phyloP scores from a whole-genome alignment of 2,329 filamentous ascomycete genomes.

The Emergomyces pasteurianus region DNA sequence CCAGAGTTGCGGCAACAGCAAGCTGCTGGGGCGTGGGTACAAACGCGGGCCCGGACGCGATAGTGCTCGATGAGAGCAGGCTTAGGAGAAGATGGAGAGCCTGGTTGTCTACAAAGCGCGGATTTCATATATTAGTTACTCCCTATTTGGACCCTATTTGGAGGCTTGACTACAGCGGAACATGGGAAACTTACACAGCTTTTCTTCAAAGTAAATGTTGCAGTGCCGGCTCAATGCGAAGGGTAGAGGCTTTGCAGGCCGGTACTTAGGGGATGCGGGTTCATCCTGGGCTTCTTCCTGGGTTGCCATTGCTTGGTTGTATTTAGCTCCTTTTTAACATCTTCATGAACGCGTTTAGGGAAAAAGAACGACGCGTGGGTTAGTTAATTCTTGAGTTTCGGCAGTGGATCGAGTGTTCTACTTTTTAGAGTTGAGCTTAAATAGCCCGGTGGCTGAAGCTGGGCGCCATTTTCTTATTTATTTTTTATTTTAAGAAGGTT shows the following conservation, averaged over 20 bases:
- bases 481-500: too few species aligned
- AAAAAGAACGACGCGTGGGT: background rate
- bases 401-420: too few species aligned
- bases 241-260: conserved; percentile 45
- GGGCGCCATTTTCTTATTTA: too few species aligned
- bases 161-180: background rate
- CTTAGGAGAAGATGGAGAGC: conserved; percentile 52
- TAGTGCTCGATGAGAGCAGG: conserved; percentile 21
- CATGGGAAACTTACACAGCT: conserved; percentile 44
- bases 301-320: background rate
- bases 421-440: too few species aligned
- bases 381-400: background rate
- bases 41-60: conserved; percentile 39
- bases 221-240: conserved; percentile 54
- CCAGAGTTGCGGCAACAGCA: conserved; percentile 64
- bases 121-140: background rate
- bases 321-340: background rate
- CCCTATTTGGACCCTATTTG: background rate
- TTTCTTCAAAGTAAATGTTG: conserved; percentile 63
- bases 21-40: conserved; percentile 62
- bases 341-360: background rate
- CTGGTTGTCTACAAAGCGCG: conserved; percentile 34
- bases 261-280: conserved; percentile 29
- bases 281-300: background rate
- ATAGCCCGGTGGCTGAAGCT: background rate